Percentiles rank a stretch among this genome's conserved stretches.
These are phyloP conservation scores for Tillandsia fasciculata DNA, from an alignment of 176 grass and related monocot species.

Conservation along the genomic window DNA sequence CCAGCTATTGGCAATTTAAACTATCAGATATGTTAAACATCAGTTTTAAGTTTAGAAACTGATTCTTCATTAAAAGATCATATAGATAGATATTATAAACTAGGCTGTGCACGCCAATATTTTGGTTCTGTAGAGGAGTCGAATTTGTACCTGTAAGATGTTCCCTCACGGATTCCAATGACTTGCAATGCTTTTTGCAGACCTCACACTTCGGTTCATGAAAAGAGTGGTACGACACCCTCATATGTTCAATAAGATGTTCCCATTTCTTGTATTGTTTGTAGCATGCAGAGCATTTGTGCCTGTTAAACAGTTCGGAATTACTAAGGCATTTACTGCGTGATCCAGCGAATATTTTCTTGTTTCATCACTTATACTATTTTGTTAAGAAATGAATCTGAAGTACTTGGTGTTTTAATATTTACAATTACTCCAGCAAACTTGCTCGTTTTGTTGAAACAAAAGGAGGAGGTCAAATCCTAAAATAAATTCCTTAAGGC, in stretches of 20 bases:
- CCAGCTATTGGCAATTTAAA: background rate
- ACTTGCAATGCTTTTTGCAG: conserved; percentile 24
- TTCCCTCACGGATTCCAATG: conserved; percentile 19
- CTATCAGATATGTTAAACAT: too few species aligned
- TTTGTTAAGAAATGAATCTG: background rate
- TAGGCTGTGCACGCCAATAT: conserved; percentile 1
- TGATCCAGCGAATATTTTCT: background rate
- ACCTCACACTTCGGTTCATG: conserved; percentile 18
- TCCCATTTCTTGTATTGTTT: conserved; percentile 29
- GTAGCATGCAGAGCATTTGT: conserved; percentile 31
- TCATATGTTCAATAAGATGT: conserved; percentile 24
- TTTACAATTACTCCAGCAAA: background rate
- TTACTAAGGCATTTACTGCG: background rate
- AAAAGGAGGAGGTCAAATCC: too few species aligned
- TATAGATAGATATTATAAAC: background rate
- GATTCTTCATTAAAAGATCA: background rate
- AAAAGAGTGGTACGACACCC: conserved; percentile 11
- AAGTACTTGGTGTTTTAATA: background rate
- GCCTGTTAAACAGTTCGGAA: conserved; percentile 16
- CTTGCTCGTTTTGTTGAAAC: too few species aligned
- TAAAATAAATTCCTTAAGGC: too few species aligned
- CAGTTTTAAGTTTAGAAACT: background rate
- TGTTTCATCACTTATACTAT: background rate
- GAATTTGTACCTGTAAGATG: conserved; percentile 22
- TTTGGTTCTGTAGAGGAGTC: background rate